Conservation (phyloP, 805 yeast species). For the Barnettozyma populi region DNA sequence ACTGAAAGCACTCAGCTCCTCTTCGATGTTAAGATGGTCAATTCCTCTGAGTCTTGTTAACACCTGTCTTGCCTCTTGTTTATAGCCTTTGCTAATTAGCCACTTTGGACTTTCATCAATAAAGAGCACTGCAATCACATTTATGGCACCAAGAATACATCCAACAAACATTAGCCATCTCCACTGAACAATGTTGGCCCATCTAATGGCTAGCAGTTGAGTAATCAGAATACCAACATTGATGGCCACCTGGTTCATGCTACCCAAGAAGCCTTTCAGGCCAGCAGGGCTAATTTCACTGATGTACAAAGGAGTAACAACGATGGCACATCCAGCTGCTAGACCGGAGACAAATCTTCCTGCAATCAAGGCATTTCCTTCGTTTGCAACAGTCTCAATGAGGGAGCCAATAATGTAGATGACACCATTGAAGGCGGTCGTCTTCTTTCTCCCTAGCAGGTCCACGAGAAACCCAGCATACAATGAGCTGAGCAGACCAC, state of each 20-base stretch:
- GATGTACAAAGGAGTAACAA: slow-evolving; percentile 76
- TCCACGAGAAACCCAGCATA: slow-evolving; percentile 64
- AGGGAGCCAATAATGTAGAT: slow-evolving; percentile 58
- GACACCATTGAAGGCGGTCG: slow-evolving; percentile 46
- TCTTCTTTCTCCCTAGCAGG: slow-evolving; percentile 52
- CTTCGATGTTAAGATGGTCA: slow-evolving; percentile 17
- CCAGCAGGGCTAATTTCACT: slow-evolving; percentile 72
- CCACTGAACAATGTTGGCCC: slow-evolving; percentile 70
- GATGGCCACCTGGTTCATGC: slow-evolving; percentile 83
- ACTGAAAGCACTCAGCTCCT: slow-evolving; percentile 4
- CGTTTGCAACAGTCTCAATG: slow-evolving; percentile 46
- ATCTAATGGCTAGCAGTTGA: slow-evolving; percentile 64
- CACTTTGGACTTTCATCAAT: slow-evolving; percentile 82
- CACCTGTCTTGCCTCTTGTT: slow-evolving; percentile 36
- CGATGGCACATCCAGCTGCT: slow-evolving; percentile 85
- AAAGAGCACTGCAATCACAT: slow-evolving; percentile 38
- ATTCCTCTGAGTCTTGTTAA: slow-evolving; percentile 33
- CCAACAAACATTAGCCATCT: slow-evolving; percentile 64
- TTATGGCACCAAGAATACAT: slow-evolving; percentile 43
- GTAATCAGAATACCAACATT: slow-evolving; percentile 81
- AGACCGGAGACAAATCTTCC: slow-evolving; percentile 81
- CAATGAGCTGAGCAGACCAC: slow-evolving; percentile 75
- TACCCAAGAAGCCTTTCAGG: slow-evolving; percentile 73
- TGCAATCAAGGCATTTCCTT: slow-evolving; percentile 38
- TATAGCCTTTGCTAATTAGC: slow-evolving; percentile 49